These are phyloP conservation scores for Candida albicans DNA, from an alignment of 1,139 yeast species.

Conservation along the genomic window DNA sequence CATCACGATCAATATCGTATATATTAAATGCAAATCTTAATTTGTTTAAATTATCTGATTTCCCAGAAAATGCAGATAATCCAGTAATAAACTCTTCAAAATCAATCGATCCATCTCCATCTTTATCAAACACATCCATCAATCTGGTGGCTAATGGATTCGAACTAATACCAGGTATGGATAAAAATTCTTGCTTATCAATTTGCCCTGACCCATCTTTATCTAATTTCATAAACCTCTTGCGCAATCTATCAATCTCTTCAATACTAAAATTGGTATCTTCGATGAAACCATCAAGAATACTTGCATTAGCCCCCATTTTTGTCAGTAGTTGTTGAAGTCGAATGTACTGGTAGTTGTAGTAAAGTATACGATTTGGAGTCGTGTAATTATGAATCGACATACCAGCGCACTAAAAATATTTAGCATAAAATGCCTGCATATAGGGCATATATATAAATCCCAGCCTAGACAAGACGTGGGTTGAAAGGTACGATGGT, in stretches of 20 bases:
- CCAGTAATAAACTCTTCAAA: conserved; percentile 94
- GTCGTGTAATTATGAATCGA: neutral
- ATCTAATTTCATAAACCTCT: conserved; percentile 93
- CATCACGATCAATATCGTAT: conserved; percentile 95
- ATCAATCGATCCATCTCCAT: conserved; percentile 91
- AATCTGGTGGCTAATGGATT: conserved; percentile 89
- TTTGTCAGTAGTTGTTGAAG: neutral
- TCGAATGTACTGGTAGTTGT: neutral
- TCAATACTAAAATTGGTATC: conserved; percentile 85
- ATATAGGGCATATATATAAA: no score
- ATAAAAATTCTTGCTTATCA: conserved; percentile 84
- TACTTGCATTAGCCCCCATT: conserved; percentile 68
- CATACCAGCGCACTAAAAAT: neutral
- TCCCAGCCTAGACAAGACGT: neutral
- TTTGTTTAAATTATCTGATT: conserved; percentile 81
- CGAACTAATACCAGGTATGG: conserved; percentile 88
- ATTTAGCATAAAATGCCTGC: no score
- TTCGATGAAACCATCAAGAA: conserved; percentile 67
- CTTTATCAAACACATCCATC: conserved; percentile 93
- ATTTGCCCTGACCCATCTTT: conserved; percentile 91
- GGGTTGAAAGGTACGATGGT: neutral
- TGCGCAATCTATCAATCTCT: conserved; percentile 87
- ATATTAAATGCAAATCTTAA: conserved; percentile 87
- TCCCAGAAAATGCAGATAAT: conserved; percentile 86
- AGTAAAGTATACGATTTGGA: neutral